Percentiles rank a stretch among this genome's conserved stretches.
These are phyloP conservation scores for Neurospora tetraspora DNA, from an alignment of 495 filamentous ascomycete species.

Conservation along the genomic window DNA sequence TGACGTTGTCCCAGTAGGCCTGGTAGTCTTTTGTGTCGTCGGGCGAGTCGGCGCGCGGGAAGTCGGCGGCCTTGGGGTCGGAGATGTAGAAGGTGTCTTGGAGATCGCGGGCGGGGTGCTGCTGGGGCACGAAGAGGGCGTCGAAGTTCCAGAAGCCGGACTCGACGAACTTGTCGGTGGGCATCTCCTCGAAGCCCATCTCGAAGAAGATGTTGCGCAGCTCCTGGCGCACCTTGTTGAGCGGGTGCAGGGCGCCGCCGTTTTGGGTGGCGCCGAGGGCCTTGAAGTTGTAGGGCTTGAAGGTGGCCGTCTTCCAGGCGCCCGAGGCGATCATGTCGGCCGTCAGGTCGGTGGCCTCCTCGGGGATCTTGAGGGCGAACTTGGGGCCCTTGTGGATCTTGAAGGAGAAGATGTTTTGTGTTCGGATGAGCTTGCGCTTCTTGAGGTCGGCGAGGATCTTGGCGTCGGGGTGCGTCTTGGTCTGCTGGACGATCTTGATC, in stretches of 20 bases:
- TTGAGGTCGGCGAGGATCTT: constrained; percentile 71
- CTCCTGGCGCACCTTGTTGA: constrained; percentile 89
- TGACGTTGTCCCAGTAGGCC: constrained; percentile 77
- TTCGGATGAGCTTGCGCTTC: constrained; percentile 75
- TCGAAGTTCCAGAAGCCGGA: constrained; percentile 99
- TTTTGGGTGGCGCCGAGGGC: constrained; percentile 70
- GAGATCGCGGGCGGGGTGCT: constrained; percentile 90
- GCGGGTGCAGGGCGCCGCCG: constrained; percentile 81
- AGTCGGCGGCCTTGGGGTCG: constrained; percentile 68
- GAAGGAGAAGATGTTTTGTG: constrained; percentile 80
- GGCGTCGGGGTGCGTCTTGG: constrained; percentile 53
- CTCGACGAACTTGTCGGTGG: constrained; percentile 73
- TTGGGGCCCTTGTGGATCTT: constrained; percentile 75
- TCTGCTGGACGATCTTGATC: constrained; percentile 58
- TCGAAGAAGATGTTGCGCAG: constrained; percentile 88
- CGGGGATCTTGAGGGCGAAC: constrained; percentile 72
- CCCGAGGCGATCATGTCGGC: constrained; percentile 81
- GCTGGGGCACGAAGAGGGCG: constrained; percentile 91
- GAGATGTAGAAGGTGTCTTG: constrained; percentile 99
- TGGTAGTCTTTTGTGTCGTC: constrained; percentile 72
- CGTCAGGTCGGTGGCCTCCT: constrained; percentile 92
- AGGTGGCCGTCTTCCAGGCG: constrained; percentile 71
- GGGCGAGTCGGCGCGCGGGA: constrained; percentile 43
- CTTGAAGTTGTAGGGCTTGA: constrained; percentile 98
- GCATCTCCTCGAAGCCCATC: constrained; percentile 80